Evolutionary conservation across 148 eudicot genomes (phyloP).

Genomic region (Vaccinium vitisidaea): DNA sequence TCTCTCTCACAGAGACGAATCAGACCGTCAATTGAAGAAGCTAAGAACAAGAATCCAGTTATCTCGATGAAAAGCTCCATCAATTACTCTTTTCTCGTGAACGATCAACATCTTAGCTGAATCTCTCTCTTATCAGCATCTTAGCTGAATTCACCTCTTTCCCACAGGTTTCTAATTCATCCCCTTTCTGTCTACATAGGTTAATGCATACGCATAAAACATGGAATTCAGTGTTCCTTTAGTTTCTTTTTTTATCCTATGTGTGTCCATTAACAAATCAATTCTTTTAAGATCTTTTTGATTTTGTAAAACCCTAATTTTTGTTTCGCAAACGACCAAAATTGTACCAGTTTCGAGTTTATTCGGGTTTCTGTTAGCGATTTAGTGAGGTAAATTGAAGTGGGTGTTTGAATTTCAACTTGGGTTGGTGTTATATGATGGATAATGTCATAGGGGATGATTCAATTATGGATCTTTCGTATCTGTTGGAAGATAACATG

Average conservation of each 20-base stretch:
- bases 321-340: neutral
- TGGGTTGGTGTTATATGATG: slow-evolving; percentile 1
- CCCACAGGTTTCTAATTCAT: slow-evolving; percentile 7
- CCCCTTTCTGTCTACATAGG: neutral
- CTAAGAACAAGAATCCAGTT: neutral
- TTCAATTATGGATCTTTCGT: slow-evolving; percentile 20
- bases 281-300: neutral
- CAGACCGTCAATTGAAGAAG: neutral
- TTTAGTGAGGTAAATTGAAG: neutral
- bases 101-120: neutral
- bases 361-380: neutral
- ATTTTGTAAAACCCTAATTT: slow-evolving; percentile 4
- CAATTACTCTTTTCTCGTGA: neutral
- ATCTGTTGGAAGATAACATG: slow-evolving; percentile 3
- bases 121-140: neutral
- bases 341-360: neutral
- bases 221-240: neutral
- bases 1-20: neutral
- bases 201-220: neutral
- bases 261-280: neutral
- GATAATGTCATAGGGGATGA: slow-evolving; percentile 27
- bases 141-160: slow-evolving; percentile 11
- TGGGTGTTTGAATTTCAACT: neutral
- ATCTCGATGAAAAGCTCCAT: neutral
- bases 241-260: neutral